Evolutionary conservation across 345 rosid genomes (phyloP).

Genomic region (rapeseed (Brassica napus)): Da-Ae NC_063444.1:42732501-42733000

Average conservation of each 20-base stretch:
- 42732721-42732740: conserved; percentile 57
- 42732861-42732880: too few species aligned
- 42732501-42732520: conserved; percentile 11
- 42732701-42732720: conserved; percentile 22
- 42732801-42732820: conserved; percentile 69
- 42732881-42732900: too few species aligned
- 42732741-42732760: conserved; percentile 74
- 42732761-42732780: conserved; percentile 97
- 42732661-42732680: background rate
- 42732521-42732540: conserved; percentile 28
- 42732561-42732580: background rate
- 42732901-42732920: background rate
- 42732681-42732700: conserved; percentile 15
- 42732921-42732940: conserved; percentile 71
- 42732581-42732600: conserved; percentile 4
- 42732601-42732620: conserved; percentile 19
- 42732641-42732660: conserved; percentile 20
- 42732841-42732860: background rate
- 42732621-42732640: conserved; percentile 11
- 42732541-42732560: conserved; percentile 20
- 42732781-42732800: conserved; percentile 92
- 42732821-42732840: background rate
- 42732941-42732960: conserved; percentile 96
- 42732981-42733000: conserved; percentile 97
- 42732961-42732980: conserved; percentile 86